Evolutionary conservation across 768 basidiomycete species (phyloP), one percentile per base, ranked within the genome.

Genomic region (Phallus indusiatus): DNA sequence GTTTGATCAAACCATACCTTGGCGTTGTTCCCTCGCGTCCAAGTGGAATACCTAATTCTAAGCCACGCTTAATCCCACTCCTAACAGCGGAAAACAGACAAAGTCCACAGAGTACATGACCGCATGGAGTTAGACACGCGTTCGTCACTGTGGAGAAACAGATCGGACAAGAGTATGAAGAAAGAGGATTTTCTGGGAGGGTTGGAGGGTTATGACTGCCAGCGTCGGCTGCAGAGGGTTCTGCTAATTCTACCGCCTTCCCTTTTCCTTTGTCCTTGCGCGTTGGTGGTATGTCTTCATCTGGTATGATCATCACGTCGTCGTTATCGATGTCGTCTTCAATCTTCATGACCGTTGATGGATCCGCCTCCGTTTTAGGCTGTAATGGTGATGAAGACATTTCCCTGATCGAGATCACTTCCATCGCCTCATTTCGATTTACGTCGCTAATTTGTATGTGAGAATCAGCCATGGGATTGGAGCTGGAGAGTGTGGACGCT

Each of bases 101-200:
- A 5, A 78, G 72, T 1, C 87, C 88, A 63, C 89, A 90, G 61
- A 84, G 82, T 42, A 91, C 76, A 63, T 91, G 89, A 0, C 89
- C 89, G 63, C 89, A 91, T 0, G 86, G 86, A 0, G 88, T 90
- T 50, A 91, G 68, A 1, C 87, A 86, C 5, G 89, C 85, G 61
- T 87, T 83, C 0, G 81, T 81, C 0, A 88, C 88, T 0, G 85
- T 79, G 46, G 76, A 83, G 74, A 89, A 88, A 67, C 89, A 90
- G 61, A 90, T 85, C 10, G 89, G 89, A 66, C 89, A 90, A 0
- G 79, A 81, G 67, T 88, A 90, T n/a, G 76, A 71, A 0, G 84
- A 77, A 16, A 88, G 75, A 0, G 72, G 73, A 47, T 69, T 69
- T 7, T 63, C 60, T 1, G 51, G 7, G 1, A 63, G 22, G 1